Conservation (phyloP, 2,329 filamentous ascomycete species). For the Myriosclerotinia scirpicola region DNA sequence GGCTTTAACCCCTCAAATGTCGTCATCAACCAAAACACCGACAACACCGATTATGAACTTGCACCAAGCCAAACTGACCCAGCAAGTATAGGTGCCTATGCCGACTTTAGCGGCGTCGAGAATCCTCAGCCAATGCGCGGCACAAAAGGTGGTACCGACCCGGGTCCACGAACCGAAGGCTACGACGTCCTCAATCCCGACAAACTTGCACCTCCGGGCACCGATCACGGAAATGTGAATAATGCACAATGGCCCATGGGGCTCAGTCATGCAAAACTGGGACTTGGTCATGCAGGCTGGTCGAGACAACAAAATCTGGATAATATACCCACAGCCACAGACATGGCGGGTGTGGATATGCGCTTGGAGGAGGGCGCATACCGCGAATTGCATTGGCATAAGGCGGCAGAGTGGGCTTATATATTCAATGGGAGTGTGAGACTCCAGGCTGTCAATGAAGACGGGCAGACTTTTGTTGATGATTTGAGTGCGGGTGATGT, state of each 20-base stretch:
- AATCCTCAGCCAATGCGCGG: conserved; percentile 58
- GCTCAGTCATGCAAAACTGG: conserved; percentile 46
- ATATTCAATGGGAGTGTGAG: conserved; percentile 70
- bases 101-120: conserved; percentile 53
- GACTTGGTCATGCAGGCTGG: conserved; percentile 68
- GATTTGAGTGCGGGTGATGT: conserved; percentile 74
- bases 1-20: conserved; percentile 45
- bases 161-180: conserved; percentile 64
- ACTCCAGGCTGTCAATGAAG: conserved; percentile 70
- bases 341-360: conserved; percentile 78
- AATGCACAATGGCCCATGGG: conserved; percentile 70
- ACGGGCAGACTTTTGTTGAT: conserved; percentile 75
- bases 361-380: conserved; percentile 70
- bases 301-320: conserved; percentile 70
- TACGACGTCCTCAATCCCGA: conserved; percentile 71
- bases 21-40: conserved; percentile 42
- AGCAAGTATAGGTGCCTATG: conserved; percentile 50
- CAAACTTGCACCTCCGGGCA: conserved; percentile 68
- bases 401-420: conserved; percentile 76
- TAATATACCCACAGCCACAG: conserved; percentile 64
- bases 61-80: conserved; percentile 53
- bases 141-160: conserved; percentile 49
- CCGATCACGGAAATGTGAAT: conserved; percentile 67
- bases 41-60: conserved; percentile 44
- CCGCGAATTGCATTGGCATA: conserved; percentile 79